Conservation (phyloP, 2,329 filamentous ascomycete species). For the Fusarium chuoi region DNA sequence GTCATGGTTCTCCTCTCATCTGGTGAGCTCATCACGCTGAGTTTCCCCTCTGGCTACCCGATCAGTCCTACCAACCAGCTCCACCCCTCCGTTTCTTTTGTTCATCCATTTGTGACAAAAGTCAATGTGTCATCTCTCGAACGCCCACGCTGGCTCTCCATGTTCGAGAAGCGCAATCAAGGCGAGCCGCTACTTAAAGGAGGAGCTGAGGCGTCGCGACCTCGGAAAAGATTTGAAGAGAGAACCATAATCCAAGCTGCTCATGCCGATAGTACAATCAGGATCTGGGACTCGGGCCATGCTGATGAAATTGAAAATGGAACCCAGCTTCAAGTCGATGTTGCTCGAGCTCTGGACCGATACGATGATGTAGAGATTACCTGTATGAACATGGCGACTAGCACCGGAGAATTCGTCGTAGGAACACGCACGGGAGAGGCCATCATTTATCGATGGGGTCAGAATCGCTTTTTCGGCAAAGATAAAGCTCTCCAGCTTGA, state of each 20-base stretch:
- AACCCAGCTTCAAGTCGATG: constrained; percentile 82
- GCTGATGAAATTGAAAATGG: constrained; percentile 94
- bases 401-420: constrained; percentile 84
- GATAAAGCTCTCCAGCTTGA: constrained; percentile 63
- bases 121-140: constrained; percentile 78
- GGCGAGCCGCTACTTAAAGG: constrained; percentile 83
- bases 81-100: constrained; percentile 85
- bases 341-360: constrained; percentile 84
- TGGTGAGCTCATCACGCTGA: constrained; percentile 89
- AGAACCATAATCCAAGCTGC: constrained; percentile 87
- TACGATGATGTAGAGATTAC: constrained; percentile 81
- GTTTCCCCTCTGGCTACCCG: constrained; percentile 90
- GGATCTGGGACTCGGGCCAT: constrained; percentile 92
- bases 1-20: constrained; percentile 82
- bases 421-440: constrained; percentile 87
- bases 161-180: constrained; percentile 84
- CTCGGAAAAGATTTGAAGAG: constrained; percentile 80
- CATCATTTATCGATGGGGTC: constrained; percentile 87
- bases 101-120: constrained; percentile 87
- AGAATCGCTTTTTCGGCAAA: constrained; percentile 76
- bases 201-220: constrained; percentile 76
- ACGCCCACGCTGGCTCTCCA: constrained; percentile 85
- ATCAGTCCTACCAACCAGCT: constrained; percentile 94
- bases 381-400: constrained; percentile 81
- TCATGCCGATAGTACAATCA: constrained; percentile 90